Evolutionary conservation across 495 filamentous ascomycete species (phyloP).

Genomic region (Parachaetomium inaequale): DNA sequence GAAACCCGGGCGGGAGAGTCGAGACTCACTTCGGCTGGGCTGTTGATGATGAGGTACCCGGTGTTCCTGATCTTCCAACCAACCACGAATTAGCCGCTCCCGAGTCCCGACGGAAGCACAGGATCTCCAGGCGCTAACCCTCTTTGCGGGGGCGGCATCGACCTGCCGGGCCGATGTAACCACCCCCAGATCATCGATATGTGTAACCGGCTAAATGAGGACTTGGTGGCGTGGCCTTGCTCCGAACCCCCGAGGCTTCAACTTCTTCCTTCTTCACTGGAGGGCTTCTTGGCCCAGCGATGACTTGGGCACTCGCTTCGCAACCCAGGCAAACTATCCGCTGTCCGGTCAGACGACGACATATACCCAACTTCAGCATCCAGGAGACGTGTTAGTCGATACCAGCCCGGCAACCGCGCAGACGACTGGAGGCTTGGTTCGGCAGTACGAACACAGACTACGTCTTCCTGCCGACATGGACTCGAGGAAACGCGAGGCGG

Average conservation of each 20-base stretch:
- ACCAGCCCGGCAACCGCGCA: not conserved
- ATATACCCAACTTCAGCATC: not conserved
- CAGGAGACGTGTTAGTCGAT: not conserved
- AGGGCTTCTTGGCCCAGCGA: not conserved
- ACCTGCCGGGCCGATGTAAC: not conserved
- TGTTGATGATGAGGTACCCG: no score
- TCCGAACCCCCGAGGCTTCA: not conserved
- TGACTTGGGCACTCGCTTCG: not conserved
- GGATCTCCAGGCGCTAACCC: slow-evolving; percentile 1
- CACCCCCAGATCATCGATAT: not conserved
- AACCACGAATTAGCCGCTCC: not conserved
- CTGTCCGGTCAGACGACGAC: not conserved
- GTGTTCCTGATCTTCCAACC: no score
- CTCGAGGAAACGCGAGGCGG: not conserved
- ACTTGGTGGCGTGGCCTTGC: not conserved
- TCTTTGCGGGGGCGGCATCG: not conserved
- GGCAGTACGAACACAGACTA: not conserved
- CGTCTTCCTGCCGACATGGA: not conserved
- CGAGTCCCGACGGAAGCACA: no score
- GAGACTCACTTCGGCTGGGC: no score
- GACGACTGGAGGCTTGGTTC: not conserved
- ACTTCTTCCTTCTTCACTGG: not conserved
- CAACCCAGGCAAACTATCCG: not conserved
- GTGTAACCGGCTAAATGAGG: slow-evolving; percentile 3
- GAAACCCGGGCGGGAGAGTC: no score